Evolutionary conservation across 129 eudicot genomes (phyloP), one percentile per base, ranked within the genome.

Genomic region (Logfia minima): DNA sequence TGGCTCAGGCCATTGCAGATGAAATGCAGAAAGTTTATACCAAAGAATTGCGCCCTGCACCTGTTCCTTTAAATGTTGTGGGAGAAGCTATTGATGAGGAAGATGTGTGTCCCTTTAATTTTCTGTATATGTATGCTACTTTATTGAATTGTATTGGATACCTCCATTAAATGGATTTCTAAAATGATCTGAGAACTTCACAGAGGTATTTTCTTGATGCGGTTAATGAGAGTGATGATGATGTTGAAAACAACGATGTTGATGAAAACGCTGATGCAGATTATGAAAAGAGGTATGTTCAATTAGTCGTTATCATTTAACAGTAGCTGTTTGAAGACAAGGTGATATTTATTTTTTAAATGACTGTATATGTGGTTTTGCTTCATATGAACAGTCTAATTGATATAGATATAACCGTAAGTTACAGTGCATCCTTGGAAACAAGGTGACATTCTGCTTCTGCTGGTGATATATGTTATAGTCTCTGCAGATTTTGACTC

Each of bases 191-290:
- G 18, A 74, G 6, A 77, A 63, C n/a, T 58, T 74, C 69, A 64
- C 88, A 93, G 98, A 88, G 83, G 85, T 90, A 88, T 84, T 93
- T 93, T 63, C 96, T 93, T 79, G 98, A 93, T 37, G 98, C 92
- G 53, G 92, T 83, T 81, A 76, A 82, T 71, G 90, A 82, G 71
- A 86, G 70, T 82, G 94, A 87, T 73, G 89, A 81, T 18, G 90
- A 85, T 39, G 92, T 80, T n/a, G 87, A 75, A 41, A 75, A 84
- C 58, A 86, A 87, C 55, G 84, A 79, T 71, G 79, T 5, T 22
- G 68, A 31, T 51, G 79, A 70, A 58, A 59, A 77, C 6, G 92
- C 62, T 72, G 91, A 89, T 81, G 81, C 21, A 58, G 89, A 85
- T 53, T 11, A 23, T 39, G 92, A 90, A 68, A 90, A 90, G 70